Evolutionary conservation across 1,139 yeast genomes (phyloP).

Genomic region (Scheffersomyces illinoinensis): DNA sequence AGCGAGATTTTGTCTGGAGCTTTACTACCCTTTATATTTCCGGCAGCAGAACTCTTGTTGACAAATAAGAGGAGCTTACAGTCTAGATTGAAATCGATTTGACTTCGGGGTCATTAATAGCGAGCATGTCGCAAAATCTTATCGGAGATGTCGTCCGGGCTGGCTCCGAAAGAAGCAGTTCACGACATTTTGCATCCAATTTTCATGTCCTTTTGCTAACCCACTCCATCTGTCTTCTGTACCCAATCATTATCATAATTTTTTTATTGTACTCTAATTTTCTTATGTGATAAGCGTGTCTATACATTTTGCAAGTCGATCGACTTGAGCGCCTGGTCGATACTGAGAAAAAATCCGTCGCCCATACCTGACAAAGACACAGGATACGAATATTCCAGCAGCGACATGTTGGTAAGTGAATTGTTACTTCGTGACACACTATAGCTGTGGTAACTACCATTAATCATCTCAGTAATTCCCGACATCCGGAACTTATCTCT

Average conservation of each 20-base stretch:
- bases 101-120: neutral
- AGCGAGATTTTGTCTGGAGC: neutral
- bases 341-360: conserved; percentile 33
- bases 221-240: neutral
- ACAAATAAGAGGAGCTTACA: neutral
- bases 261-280: too few relatives aligned
- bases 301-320: conserved; percentile 7
- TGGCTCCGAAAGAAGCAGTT: neutral
- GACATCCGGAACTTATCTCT: conserved; percentile 22
- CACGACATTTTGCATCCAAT: neutral
- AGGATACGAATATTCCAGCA: neutral
- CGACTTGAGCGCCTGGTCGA: conserved; percentile 29
- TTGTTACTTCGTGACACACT: conserved; percentile 1
- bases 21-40: neutral
- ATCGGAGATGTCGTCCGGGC: neutral
- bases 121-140: neutral
- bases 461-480: conserved; percentile 27
- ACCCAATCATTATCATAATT: neutral
- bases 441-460: conserved; percentile 12
- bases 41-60: neutral
- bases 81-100: neutral
- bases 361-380: conserved; percentile 25
- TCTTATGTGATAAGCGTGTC: neutral
- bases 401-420: neutral
- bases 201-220: neutral